phyloP scores from a whole-genome alignment of 768 basidiomycete species.

The Mycena venus region DNA sequence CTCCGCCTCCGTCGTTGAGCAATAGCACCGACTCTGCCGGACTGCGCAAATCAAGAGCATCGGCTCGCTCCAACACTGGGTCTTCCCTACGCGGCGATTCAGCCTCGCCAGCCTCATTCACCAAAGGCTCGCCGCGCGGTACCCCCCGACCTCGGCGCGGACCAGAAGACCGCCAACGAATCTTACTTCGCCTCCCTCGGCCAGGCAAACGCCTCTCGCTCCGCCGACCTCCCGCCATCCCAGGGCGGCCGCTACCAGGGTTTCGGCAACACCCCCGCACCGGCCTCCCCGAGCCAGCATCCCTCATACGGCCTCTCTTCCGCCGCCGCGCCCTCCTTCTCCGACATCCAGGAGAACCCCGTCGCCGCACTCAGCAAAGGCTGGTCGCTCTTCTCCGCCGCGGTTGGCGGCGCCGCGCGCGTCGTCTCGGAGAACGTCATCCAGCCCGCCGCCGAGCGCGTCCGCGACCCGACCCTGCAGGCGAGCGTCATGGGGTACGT shows the following conservation, averaged over 20 bases:
- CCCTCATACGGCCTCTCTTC: constrained; percentile 84
- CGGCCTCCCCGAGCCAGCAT: constrained; percentile 64
- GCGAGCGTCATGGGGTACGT: constrained; percentile 81
- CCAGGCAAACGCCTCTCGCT: constrained; percentile 81
- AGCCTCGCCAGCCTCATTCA: constrained; percentile 68
- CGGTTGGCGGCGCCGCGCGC: constrained; percentile 82
- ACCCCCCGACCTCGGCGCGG: constrained; percentile 58
- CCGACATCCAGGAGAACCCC: constrained; percentile 91
- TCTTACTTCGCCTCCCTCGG: constrained; percentile 89
- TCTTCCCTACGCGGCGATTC: constrained; percentile 67
- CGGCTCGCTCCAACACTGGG: constrained; percentile 64
- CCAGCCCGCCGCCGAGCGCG: constrained; percentile 88
- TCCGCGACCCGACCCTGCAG: constrained; percentile 85
- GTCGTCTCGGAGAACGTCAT: constrained; percentile 89
- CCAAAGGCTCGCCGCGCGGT: constrained; percentile 55
- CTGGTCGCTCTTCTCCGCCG: constrained; percentile 95
- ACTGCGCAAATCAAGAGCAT: constrained; percentile 89
- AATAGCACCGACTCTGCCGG: constrained; percentile 61
- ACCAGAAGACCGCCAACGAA: constrained; percentile 89
- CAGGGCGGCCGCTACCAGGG: constrained; percentile 96
- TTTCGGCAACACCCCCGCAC: constrained; percentile 89
- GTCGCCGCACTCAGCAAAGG: constrained; percentile 90
- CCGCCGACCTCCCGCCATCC: constrained; percentile 87
- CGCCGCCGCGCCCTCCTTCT: constrained; percentile 80
- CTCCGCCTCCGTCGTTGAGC: constrained; percentile 63